A percentile compares a stretch with the other conserved stretches of the same genome.
Evolutionary conservation across 768 basidiomycete species (phyloP).

Genomic region (Psilocybe sp.): DNA sequence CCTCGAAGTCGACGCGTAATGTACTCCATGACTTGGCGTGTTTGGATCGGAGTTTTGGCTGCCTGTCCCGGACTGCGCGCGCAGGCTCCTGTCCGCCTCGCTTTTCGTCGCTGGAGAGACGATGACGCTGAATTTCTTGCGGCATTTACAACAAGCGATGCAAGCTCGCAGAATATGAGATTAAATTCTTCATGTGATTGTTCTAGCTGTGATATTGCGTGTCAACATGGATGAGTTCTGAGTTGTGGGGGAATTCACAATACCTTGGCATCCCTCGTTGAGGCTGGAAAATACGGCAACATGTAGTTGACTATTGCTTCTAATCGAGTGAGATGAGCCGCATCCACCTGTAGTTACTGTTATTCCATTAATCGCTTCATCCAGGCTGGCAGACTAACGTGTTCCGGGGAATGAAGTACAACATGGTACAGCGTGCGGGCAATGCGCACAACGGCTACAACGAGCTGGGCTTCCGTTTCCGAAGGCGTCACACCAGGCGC

Average conservation of each 20-base stretch:
- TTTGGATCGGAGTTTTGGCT: conserved; percentile 31
- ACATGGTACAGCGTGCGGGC: conserved; percentile 57
- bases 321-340: conserved; percentile 44
- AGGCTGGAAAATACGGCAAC: conserved; percentile 76
- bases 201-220: conserved; percentile 46
- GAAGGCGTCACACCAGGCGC: conserved; percentile 57
- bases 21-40: conserved; percentile 55
- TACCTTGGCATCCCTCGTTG: conserved; percentile 60
- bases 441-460: conserved; percentile 58
- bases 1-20: conserved; percentile 58
- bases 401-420: conserved; percentile 41
- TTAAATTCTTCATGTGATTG: conserved; percentile 69
- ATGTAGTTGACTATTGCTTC: conserved; percentile 67
- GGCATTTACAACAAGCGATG: conserved; percentile 57
- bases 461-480: conserved; percentile 58
- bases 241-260: neutral
- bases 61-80: conserved; percentile 3
- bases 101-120: conserved; percentile 17
- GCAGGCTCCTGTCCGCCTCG: conserved; percentile 11
- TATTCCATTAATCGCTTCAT: neutral
- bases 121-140: conserved; percentile 12
- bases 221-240: conserved; percentile 1
- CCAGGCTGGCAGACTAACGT: conserved; percentile 28
- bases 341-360: conserved; percentile 15
- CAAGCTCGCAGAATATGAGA: conserved; percentile 75